Evolutionary conservation across 768 basidiomycete species (phyloP), one percentile per base, ranked within the genome.

Genomic region (Botryobasidium botryosum): DNA sequence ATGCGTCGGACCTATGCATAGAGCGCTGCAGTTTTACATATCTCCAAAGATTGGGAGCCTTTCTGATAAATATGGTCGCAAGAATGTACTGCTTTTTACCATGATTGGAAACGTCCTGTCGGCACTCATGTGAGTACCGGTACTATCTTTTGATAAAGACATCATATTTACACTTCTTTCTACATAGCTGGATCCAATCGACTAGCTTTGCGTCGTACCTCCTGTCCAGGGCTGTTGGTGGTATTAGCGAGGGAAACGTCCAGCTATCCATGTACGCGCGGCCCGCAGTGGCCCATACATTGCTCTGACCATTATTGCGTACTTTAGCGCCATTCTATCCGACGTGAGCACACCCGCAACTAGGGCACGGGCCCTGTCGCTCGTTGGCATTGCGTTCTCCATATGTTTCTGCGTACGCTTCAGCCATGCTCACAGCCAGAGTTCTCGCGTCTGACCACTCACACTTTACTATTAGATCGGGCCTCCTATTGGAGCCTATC

Each of bases 181-280:
- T 28, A 7, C 23, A 2, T 15, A 88, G 87, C 35, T 94, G 88
- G 88, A 70, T 91, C 37, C 71, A 79, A 55, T 87, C 87, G 0
- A 90, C 90, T 2, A 75, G 82, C 0, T 96, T 94, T 59, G 82
- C 80, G 1, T 78, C 83, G 0, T 96, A 86, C 57, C 69, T 88
- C 67, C 71, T 91, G 21, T 88, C 90, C 6, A 74, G 92, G 12
- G 68, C 96, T 4, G 76, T 97, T 28, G 91, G 91, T 7, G 92
- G 92, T 3, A 66, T 96, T 6, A 87, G 84, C 55, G 92, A 99
- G 65, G 92, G 92, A 36, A 99, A 99, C 56, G 92, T 97, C 8
- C 92, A 99, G 58, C 67, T 99, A 36, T 82, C 85, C 37, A 90
- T 90, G 88, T 88, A 56, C 53, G 80, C 70, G 6, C 21, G n/a